These are phyloP conservation scores for Clitoria ternatea DNA, from an alignment of 306 rosid genomes.

Conservation along the genomic window DNA sequence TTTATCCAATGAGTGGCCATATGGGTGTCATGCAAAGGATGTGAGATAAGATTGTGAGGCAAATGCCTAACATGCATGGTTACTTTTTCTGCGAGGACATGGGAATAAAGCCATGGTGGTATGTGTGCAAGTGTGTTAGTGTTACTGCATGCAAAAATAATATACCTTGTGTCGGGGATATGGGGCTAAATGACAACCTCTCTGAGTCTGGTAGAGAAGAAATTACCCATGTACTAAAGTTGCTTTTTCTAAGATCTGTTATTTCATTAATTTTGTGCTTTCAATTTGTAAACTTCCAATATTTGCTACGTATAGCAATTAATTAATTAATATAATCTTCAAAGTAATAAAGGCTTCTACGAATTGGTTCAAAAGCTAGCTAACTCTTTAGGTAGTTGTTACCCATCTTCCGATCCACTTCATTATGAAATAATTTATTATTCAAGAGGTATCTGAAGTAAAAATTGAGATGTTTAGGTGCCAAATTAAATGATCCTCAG, in stretches of 20 bases:
- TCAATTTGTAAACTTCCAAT: neutral
- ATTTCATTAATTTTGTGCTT: neutral
- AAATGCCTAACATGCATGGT: constrained; percentile 40
- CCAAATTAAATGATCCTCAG: constrained; percentile 19
- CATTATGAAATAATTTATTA: constrained; percentile 8
- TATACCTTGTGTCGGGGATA: constrained; percentile 55
- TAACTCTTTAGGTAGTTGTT: constrained; percentile 10
- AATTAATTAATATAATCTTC: neutral
- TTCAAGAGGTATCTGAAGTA: neutral
- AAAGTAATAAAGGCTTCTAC: neutral
- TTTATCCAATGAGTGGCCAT: constrained; percentile 27
- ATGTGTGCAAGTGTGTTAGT: constrained; percentile 11
- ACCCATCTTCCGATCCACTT: constrained; percentile 11
- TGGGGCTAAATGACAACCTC: constrained; percentile 55
- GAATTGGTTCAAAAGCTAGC: constrained; percentile 2
- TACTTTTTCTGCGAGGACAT: constrained; percentile 34
- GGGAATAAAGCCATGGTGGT: constrained; percentile 33
- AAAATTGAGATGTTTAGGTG: constrained; percentile 13
- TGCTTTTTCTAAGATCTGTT: constrained; percentile 15
- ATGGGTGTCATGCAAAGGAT: constrained; percentile 32
- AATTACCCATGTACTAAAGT: constrained; percentile 28
- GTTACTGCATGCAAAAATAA: constrained; percentile 39
- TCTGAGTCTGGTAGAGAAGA: constrained; percentile 25
- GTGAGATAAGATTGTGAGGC: constrained; percentile 43
- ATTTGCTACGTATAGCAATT: no score